Evolutionary conservation across 345 rosid species (phyloP).

Genomic region (Rhodomyrtus tomentosa): DNA sequence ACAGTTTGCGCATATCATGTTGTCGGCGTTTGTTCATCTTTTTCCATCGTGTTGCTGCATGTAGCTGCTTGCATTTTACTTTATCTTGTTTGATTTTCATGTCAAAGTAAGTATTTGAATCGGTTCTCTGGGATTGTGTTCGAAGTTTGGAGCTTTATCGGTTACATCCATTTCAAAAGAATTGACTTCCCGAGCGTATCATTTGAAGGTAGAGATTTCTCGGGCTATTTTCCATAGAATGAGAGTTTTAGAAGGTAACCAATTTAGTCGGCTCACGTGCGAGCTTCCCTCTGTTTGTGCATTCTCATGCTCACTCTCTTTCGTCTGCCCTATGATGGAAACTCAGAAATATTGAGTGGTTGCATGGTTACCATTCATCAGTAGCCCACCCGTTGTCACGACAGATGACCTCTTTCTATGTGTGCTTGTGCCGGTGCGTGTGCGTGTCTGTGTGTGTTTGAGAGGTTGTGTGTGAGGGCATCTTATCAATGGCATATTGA

Average conservation of each 20-base stretch:
- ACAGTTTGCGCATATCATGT: not conserved
- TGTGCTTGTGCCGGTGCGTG: not conserved
- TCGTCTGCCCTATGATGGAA: constrained; percentile 3
- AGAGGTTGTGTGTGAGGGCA: not conserved
- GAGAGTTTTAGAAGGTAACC: not conserved
- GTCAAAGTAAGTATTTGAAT: not conserved
- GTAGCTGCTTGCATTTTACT: not conserved
- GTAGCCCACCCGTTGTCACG: not conserved
- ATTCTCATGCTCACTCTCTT: not conserved
- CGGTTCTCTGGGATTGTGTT: not conserved
- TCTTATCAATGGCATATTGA: not conserved
- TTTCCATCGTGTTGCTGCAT: not conserved
- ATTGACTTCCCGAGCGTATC: not conserved
- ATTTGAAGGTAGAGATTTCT: not conserved
- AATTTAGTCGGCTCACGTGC: not conserved
- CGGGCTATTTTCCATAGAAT: not conserved
- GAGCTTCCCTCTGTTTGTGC: not conserved
- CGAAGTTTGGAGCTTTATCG: not conserved
- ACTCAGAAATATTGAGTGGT: not conserved
- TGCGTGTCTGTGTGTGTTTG: not conserved
- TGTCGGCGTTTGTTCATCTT: not conserved
- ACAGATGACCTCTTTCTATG: not conserved
- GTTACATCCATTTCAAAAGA: not conserved
- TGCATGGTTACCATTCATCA: not conserved
- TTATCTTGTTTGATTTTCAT: not conserved